phyloP scores from a whole-genome alignment of 164 flowering plant genomes.

The Echeveria elegans region DNA sequence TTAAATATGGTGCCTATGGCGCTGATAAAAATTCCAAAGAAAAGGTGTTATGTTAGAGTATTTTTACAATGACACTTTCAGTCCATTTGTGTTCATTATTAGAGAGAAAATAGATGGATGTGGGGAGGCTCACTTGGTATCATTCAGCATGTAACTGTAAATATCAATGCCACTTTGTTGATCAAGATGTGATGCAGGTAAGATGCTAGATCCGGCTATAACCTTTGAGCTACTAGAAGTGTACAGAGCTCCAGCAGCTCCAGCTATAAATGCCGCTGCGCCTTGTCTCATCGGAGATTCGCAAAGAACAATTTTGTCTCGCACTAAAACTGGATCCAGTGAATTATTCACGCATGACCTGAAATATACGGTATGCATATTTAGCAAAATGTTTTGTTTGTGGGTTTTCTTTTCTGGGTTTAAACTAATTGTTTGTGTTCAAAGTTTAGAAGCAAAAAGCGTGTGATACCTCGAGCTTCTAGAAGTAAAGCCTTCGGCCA shows the following conservation, averaged over 20 bases:
- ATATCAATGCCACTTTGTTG: slow-evolving; percentile 16
- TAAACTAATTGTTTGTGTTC: neutral
- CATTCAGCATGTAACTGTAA: slow-evolving; percentile 18
- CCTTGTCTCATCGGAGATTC: slow-evolving; percentile 12
- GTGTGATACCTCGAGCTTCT: slow-evolving; percentile 15
- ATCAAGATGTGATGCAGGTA: slow-evolving; percentile 31
- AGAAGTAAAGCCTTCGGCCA: neutral
- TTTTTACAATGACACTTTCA: no score
- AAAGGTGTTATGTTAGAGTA: no score
- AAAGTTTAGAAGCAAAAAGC: neutral
- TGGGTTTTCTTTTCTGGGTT: no score
- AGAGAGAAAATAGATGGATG: neutral
- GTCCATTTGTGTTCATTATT: neutral
- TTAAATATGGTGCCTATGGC: slow-evolving; percentile 31
- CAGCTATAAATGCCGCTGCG: slow-evolving; percentile 10
- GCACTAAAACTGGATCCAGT: slow-evolving; percentile 28
- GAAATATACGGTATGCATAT: neutral
- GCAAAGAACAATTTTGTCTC: slow-evolving; percentile 51
- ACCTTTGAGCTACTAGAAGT: slow-evolving; percentile 14
- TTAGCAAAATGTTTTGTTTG: neutral
- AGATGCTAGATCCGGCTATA: slow-evolving; percentile 19
- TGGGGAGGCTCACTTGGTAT: slow-evolving; percentile 25
- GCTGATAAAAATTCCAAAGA: neutral
- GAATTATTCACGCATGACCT: slow-evolving; percentile 31
- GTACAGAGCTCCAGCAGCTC: slow-evolving; percentile 36